Base-by-base conservation (phyloP, 345 rosid species). In the Camelina laxa region DNA sequence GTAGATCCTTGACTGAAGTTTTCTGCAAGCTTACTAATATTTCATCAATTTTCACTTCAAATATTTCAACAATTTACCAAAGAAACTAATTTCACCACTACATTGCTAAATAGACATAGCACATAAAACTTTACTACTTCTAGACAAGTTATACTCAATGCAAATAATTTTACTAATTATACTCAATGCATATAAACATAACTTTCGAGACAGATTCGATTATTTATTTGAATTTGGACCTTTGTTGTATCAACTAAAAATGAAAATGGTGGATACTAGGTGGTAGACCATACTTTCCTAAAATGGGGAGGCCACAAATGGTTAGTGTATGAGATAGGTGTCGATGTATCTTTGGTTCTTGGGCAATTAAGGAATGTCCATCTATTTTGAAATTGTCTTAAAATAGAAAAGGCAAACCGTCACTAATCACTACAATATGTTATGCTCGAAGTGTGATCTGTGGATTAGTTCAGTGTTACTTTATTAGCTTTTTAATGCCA, bases 281-380 rank as follows among this genome's bases (percentile, higher is more conserved):
- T 74, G 70, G 75, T 73, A 74, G 79, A 74, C 75, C 79, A 56
- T 5, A 48, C 49, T 69, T 79, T 62, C 82, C 55, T 19, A 49
- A 68, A 53, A 27, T 55, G 49, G 56, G 15, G 82, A 68, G 27
- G 63, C 74, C 78, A 79, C 16, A 67, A 59, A 41, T 67, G 78
- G 70, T 39, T 12, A 56, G 63, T 69, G 59, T 60, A 22, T 10
- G 71, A 73, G 64, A 35, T 74, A 73, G 16, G 79, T 74, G 82
- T 79, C 79, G 79, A 6, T 12, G 62, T 45, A 67, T 63, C 71
- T 27, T 60, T 74, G 82, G 82, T 72, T 72, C 77, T 72, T 71
- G 44, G 73, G 35, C 68, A 77, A 50, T 59, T 65, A 49, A 27
- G 69, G 77, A 71, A 77, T 58, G 73, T 41, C 81, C 81, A 66